phyloP scores from a whole-genome alignment of 176 grass and related monocot species.

The Juncus inflexus region DNA sequence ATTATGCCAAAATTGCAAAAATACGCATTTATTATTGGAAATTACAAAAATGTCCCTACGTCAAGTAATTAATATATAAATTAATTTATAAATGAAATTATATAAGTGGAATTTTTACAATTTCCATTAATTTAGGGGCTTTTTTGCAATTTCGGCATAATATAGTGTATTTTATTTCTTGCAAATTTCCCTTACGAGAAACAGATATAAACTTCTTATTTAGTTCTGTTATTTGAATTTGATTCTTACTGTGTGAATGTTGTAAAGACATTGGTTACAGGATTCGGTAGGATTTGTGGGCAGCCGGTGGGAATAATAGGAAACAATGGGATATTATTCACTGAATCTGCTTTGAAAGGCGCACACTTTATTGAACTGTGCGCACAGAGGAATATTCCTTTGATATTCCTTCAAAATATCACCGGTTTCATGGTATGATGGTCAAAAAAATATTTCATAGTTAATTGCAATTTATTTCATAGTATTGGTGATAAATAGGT shows the following conservation, averaged over 20 bases:
- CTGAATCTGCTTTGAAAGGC: conserved; percentile 85
- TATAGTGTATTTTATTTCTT: no score
- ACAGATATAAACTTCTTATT: conserved; percentile 14
- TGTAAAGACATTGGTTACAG: conserved; percentile 95
- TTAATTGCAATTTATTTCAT: not conserved
- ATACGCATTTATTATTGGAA: no score
- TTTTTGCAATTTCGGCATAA: no score
- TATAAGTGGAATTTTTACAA: no score
- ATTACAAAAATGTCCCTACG: no score
- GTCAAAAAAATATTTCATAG: not conserved
- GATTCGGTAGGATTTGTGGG: conserved; percentile 88
- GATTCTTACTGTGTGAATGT: no score
- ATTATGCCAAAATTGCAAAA: no score
- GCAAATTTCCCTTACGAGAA: no score
- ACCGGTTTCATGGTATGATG: conserved; percentile 90
- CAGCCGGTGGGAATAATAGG: conserved; percentile 91
- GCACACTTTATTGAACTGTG: conserved; percentile 97
- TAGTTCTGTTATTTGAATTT: no score
- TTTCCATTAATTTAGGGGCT: no score
- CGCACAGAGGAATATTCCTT: conserved; percentile 91
- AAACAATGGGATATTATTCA: conserved; percentile 98
- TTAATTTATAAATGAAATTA: no score
- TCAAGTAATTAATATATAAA: no score
- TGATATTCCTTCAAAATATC: conserved; percentile 99
- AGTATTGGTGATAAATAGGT: conserved; percentile 48